Conservation (phyloP, 2,329 filamentous ascomycete species). For the Colletotrichum paranaense region DNA sequence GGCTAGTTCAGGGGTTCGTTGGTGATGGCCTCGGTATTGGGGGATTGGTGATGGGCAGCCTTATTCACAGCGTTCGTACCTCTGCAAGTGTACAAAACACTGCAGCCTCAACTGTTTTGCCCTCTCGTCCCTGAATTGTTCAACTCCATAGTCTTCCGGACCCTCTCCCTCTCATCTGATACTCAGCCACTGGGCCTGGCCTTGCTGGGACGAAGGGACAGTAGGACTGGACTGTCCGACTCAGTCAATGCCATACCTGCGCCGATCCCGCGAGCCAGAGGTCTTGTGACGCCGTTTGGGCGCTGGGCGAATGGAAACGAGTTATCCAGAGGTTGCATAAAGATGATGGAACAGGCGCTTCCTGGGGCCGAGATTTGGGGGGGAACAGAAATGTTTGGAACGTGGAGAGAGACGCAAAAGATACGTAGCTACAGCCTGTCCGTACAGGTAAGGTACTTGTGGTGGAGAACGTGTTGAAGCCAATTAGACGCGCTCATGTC, state of each 20-base stretch:
- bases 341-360: conserved; percentile 30
- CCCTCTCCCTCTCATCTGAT: not conserved
- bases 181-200: too few species aligned
- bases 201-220: not conserved
- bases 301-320: conserved; percentile 22
- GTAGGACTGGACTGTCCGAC: too few species aligned
- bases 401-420: not conserved
- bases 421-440: not conserved
- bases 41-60: not conserved
- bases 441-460: not conserved
- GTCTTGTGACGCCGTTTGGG: conserved; percentile 1
- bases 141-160: too few species aligned
- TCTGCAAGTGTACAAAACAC: not conserved
- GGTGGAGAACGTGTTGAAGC: not conserved
- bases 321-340: conserved; percentile 10
- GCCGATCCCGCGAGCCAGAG: conserved; percentile 9
- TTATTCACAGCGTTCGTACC: not conserved
- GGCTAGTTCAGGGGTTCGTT: conserved; percentile 26
- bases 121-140: too few species aligned
- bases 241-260: conserved; percentile 26
- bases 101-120: too few species aligned
- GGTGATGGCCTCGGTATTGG: conserved; percentile 3
- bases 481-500: not conserved
- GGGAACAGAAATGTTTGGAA: not conserved
- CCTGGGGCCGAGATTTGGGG: not conserved